A percentile compares a stretch with the other conserved stretches of the same genome.
These are phyloP conservation scores for Trichosanthes cucumerina DNA, from an alignment of 306 rosid species.

Conservation along the genomic window DNA sequence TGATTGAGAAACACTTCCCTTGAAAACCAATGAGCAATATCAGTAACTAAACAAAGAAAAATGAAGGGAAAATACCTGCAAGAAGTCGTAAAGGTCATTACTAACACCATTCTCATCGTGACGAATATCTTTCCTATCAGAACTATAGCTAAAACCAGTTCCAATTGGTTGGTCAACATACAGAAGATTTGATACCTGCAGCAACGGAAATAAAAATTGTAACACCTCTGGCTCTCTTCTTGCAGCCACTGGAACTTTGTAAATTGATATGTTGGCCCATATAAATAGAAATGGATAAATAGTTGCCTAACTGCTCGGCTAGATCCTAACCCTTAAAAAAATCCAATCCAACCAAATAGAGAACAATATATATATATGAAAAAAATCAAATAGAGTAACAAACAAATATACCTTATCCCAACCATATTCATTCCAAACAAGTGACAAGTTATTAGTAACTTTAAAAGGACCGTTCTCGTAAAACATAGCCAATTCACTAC, in stretches of 20 bases:
- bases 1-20: neutral
- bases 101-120: constrained; percentile 83
- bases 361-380: neutral
- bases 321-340: neutral
- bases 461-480: constrained; percentile 90
- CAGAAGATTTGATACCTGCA: constrained; percentile 83
- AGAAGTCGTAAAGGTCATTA: constrained; percentile 80
- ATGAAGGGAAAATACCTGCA: constrained; percentile 5
- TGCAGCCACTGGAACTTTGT: neutral
- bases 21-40: neutral
- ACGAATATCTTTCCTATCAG: constrained; percentile 69
- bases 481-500: constrained; percentile 94
- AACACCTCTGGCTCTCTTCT: neutral
- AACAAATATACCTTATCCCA: constrained; percentile 80
- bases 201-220: neutral
- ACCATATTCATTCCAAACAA: constrained; percentile 81
- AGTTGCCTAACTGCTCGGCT: neutral
- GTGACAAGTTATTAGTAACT: constrained; percentile 76
- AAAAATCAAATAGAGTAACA: neutral
- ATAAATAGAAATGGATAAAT: neutral
- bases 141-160: constrained; percentile 86
- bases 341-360: neutral
- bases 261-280: neutral
- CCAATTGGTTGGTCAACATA: constrained; percentile 97
- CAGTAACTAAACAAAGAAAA: neutral